A percentile compares a stretch with the other conserved stretches of the same genome.
Conservation (phyloP, 345 rosid genomes). For the Carallia pectinifolia region DNA sequence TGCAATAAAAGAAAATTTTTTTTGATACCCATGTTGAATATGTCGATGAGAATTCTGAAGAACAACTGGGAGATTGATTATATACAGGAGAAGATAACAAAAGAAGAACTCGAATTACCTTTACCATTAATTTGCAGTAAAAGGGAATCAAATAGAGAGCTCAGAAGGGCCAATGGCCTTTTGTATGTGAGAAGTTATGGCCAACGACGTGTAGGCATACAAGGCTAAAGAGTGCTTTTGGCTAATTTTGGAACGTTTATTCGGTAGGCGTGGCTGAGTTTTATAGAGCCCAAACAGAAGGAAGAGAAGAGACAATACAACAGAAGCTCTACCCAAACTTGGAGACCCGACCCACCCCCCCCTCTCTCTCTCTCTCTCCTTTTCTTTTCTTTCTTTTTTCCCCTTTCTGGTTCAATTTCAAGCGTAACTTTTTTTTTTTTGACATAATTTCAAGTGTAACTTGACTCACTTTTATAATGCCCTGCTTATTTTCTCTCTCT, state of each 20-base stretch:
- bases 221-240: not conserved
- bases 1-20: not conserved
- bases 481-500: not conserved
- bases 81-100: not conserved
- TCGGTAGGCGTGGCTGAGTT: not conserved
- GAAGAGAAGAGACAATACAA: slow-evolving; percentile 11
- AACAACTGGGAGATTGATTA: not conserved
- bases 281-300: slow-evolving; percentile 21
- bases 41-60: not conserved
- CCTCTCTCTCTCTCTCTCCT: too few relatives aligned
- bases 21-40: not conserved
- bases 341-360: not conserved
- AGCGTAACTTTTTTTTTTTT: not conserved
- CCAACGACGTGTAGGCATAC: not conserved
- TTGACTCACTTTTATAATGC: not conserved
- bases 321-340: not conserved
- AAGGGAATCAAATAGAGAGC: not conserved
- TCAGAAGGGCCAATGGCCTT: not conserved
- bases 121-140: too few relatives aligned
- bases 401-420: too few relatives aligned
- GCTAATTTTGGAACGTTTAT: slow-evolving; percentile 19
- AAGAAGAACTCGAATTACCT: too few relatives aligned
- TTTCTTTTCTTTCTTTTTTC: too few relatives aligned
- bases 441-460: not conserved
- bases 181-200: not conserved